Base-by-base conservation (phyloP, 1,284 basidiomycete species). In the Ceratobasidium sp. region DNA sequence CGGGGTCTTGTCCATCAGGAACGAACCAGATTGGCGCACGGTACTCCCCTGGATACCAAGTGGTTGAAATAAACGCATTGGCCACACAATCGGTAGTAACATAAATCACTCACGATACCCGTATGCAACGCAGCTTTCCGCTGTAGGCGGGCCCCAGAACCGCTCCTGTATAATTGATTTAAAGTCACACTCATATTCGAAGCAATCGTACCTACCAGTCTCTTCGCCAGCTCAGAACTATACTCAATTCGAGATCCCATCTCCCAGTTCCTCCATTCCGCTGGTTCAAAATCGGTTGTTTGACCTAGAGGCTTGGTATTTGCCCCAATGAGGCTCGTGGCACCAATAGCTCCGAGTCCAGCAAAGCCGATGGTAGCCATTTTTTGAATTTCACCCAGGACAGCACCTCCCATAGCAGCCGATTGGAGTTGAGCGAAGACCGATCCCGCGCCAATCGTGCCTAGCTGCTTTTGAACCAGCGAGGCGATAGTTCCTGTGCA, bases 361-460 rank as follows among this genome's bases (percentile, higher is more conserved):
- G 71, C 57, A 50, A 64, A 61, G 12, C 59, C 71, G 26, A 46
- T 12, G 26, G 20, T 57, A 20, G 73, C 62, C 26, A 75, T 52
- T 48, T 61, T 65, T 20, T 75, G 28, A 33, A 75, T 50, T 38
- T 75, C 62, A n/a, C 2, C n/a, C 46, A 75, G 17, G n/a, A 20
- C 33, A 12, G 62, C 73, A 20, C 73, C 73, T n/a, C 73, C 46
- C 73, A 75, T 75, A 10, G 73, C 73, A 28, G 73, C 73, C 10
- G 73, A 75, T 44, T 75, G 73, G 26, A 75, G 73, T 17, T 57
- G 61, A 7, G 73, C 61, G 33, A 75, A 75, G 17, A 57, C 33
- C 12, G 73, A 75, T 20, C 62, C 62, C 10, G 40, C 48, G 12
- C n/a, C 42, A n/a, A 75, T 40, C 9, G 73, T 12, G 13, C 73